Base-by-base conservation (phyloP, 2,329 filamentous ascomycete genomes). In the Exserohilum turcica region DNA sequence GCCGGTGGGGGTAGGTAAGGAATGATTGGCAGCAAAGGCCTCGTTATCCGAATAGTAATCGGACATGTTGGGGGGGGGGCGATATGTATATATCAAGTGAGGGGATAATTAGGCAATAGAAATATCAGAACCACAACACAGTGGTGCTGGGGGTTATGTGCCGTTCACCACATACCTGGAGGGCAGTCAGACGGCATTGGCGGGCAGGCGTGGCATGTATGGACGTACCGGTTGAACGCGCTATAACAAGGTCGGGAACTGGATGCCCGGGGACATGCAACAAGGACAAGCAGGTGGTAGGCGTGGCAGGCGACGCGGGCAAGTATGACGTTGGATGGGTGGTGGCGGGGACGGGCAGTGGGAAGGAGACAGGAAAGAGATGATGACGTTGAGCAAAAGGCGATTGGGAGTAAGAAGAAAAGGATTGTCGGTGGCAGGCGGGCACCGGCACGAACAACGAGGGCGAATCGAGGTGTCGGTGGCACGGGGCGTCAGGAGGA, bases 1-100 rank as follows among this genome's bases (percentile, higher is more conserved):
- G 59, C 88, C 86, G 31, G 83, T 82, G 9, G 90, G 87, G 31
- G 88, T 87, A 27, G 91, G 88, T 53, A 92, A 84, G 79, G 72
- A 68, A 13, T 63, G 84, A 80, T 59, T 70, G 48, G 50, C 64
- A 42, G 67, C 63, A 66, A 67, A 77, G 67, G 60, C 66, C 56
- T 77, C 73, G 48, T 77, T 75, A 42, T 80, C 77, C 47, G 73
- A 77, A 59, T 80, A 80, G 65, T 80, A 80, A 51, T 80, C 78
- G 44, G 70, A 59, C 71, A 74, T 74, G 8, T 36, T 71, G 45
- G 10, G 18, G 21, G 29, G n/a, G n/a, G n/a, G n/a, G n/a, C n/a
- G n/a, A n/a, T n/a, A n/a, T n/a, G n/a, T n/a, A 32, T 24, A 9
- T 35, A 28, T 10, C 13, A 19, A 18, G n/a, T 24, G 19, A 33